phyloP scores from a whole-genome alignment of 805 yeast species.

The Candida ovalis region DNA sequence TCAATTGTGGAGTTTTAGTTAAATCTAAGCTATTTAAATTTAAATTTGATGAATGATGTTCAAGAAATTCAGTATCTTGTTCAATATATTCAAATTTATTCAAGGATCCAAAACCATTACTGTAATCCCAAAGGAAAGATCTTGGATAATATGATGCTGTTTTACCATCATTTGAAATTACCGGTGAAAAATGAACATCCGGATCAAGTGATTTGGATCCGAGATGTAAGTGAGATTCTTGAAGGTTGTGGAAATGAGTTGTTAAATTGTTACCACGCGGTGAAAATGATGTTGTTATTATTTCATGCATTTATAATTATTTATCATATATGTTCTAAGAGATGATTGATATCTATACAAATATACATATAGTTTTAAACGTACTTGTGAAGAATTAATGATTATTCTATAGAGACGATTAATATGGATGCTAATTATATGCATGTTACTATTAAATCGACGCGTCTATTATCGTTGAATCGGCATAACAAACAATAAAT shows the following conservation, averaged over 20 bases:
- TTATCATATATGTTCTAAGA: background rate
- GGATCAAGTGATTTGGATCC: constrained; percentile 38
- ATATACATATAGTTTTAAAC: too few species aligned
- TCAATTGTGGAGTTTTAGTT: constrained; percentile 16
- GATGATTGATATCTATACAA: background rate
- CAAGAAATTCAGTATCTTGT: constrained; percentile 17
- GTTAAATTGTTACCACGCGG: constrained; percentile 71
- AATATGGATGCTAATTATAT: too few species aligned
- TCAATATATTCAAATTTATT: constrained; percentile 47
- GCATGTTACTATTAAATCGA: too few species aligned
- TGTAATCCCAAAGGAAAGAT: constrained; percentile 73
- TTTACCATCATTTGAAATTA: constrained; percentile 35
- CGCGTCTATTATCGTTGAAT: background rate
- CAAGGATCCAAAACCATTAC: constrained; percentile 72
- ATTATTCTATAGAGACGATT: too few species aligned
- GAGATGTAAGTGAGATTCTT: constrained; percentile 64
- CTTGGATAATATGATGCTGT: constrained; percentile 75
- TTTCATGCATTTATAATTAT: constrained; percentile 56
- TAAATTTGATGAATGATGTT: background rate
- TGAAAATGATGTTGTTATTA: constrained; percentile 68
- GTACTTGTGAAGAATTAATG: too few species aligned
- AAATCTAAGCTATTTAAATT: background rate
- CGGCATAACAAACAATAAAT: background rate
- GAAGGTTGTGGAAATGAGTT: constrained; percentile 78
- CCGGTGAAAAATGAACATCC: constrained; percentile 42